These are phyloP conservation scores for Exophiala spinifera DNA, from an alignment of 2,329 filamentous ascomycete genomes.

Conservation along the genomic window DNA sequence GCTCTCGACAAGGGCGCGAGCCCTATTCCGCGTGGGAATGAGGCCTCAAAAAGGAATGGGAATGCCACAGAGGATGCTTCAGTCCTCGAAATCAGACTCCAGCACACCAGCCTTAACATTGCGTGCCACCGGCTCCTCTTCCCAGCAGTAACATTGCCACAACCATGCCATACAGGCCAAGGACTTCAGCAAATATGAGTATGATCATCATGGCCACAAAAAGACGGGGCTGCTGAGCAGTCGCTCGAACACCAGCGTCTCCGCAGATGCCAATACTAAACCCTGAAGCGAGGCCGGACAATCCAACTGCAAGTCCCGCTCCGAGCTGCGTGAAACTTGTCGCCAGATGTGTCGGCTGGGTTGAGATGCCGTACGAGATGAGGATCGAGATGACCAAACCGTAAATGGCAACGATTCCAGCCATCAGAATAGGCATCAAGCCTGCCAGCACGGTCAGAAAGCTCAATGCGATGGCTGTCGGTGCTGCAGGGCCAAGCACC, in stretches of 20 bases:
- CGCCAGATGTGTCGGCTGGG: conserved; percentile 68
- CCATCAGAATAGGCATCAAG: conserved; percentile 68
- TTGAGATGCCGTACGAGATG: conserved; percentile 72
- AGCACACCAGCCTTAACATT: neutral
- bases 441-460: conserved; percentile 9
- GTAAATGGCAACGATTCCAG: conserved; percentile 99
- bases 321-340: conserved; percentile 83
- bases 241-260: conserved; percentile 52
- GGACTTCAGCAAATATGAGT: conserved; percentile 98
- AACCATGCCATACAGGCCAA: conserved; percentile 99
- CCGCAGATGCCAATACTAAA: conserved; percentile 84
- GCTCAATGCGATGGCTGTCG: neutral
- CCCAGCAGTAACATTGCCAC: conserved; percentile 86
- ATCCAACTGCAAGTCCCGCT: conserved; percentile 76
- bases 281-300: conserved; percentile 76
- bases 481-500: conserved; percentile 37
- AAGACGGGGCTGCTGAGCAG: conserved; percentile 49
- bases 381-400: conserved; percentile 86
- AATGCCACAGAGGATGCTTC: no score
- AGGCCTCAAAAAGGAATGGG: no score
- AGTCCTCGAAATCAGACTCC: no score
- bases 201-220: conserved; percentile 97
- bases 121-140: neutral
- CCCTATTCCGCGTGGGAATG: no score
- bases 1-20: no score